Evolutionary conservation across 169 alveolate species (phyloP).

Genomic region (Perkinsus chesapeaki): DNA sequence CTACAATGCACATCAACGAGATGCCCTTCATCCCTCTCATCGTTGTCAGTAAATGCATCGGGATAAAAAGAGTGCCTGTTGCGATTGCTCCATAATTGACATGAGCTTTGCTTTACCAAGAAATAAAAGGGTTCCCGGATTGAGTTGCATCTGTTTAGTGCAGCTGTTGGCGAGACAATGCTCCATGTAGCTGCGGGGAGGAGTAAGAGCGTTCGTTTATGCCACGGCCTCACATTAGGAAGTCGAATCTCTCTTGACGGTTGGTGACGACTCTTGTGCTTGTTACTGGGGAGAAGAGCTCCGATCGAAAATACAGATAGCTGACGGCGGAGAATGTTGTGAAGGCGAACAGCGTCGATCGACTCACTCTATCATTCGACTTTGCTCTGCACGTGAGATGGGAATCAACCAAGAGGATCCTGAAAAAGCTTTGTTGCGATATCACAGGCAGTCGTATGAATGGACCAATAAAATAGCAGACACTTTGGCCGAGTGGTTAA

Average conservation of each 20-base stretch:
- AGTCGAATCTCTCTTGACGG: background rate
- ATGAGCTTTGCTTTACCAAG: background rate
- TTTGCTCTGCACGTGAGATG: background rate
- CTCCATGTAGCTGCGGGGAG: background rate
- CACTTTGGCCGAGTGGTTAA: conserved; percentile 4
- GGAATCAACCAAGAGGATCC: background rate
- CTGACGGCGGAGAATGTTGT: background rate
- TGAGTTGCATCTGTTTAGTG: background rate
- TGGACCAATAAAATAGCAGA: background rate
- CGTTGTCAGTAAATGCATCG: background rate
- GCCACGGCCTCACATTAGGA: background rate
- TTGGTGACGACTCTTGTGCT: background rate
- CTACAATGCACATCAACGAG: background rate
- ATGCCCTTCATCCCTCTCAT: background rate
- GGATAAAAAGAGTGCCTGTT: background rate
- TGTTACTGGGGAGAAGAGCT: background rate
- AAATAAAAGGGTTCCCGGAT: background rate
- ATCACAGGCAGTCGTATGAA: background rate
- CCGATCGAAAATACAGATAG: background rate
- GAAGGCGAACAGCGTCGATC: background rate
- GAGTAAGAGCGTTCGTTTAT: background rate
- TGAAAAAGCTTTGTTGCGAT: background rate
- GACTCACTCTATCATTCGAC: background rate
- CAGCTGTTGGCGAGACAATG: background rate
- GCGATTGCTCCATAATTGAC: background rate